phyloP scores from a whole-genome alignment of 441 rosid genomes.

The Daphne laureola region DNA sequence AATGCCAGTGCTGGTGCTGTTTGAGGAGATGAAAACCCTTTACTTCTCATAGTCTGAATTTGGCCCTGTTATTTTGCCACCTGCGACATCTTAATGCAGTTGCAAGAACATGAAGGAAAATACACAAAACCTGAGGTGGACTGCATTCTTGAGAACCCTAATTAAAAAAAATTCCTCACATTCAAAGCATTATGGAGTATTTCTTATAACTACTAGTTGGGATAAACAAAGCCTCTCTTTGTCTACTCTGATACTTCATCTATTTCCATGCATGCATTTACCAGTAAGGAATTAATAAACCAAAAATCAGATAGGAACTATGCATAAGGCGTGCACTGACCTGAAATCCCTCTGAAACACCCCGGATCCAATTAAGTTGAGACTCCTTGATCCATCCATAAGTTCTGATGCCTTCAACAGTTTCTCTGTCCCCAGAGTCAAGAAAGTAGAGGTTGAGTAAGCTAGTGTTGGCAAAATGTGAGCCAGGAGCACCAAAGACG shows the following conservation, averaged over 20 bases:
- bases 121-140: not conserved
- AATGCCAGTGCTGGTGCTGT: conserved; percentile 50
- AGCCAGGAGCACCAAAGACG: conserved; percentile 75
- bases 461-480: conserved; percentile 53
- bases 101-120: conserved; percentile 8
- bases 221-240: not conserved
- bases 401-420: conserved; percentile 51
- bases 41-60: conserved; percentile 19
- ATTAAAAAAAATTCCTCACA: too few relatives aligned
- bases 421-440: conserved; percentile 79
- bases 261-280: too few relatives aligned
- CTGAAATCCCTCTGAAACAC: conserved; percentile 39
- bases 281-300: not conserved
- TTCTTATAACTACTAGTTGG: too few relatives aligned
- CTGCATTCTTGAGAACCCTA: too few relatives aligned
- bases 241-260: not conserved
- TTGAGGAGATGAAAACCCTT: conserved; percentile 9
- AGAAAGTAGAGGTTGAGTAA: conserved; percentile 74
- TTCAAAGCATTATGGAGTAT: too few relatives aligned
- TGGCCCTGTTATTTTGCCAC: conserved; percentile 40
- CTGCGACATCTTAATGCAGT: conserved; percentile 38
- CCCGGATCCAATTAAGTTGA: conserved; percentile 71
- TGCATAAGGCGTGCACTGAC: conserved; percentile 19
- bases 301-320: not conserved
- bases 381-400: conserved; percentile 90